phyloP scores from a whole-genome alignment of 441 rosid genomes.

The Melianthus villosus region DNA sequence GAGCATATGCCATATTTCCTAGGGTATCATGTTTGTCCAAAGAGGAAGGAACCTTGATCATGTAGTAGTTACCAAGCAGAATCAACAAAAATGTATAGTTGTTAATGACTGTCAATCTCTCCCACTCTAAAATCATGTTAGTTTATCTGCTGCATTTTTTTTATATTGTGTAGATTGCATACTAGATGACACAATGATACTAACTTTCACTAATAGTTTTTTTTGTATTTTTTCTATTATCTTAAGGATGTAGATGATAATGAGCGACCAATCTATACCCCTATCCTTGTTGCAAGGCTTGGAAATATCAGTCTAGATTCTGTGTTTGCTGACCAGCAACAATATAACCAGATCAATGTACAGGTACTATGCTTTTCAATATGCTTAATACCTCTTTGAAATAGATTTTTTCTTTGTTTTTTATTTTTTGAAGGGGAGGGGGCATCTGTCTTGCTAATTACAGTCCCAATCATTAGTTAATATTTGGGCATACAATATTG shows the following conservation, averaged over 20 bases:
- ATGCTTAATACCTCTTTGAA: conserved; percentile 9
- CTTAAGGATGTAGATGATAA: conserved; percentile 42
- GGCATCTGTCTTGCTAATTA: too few relatives aligned
- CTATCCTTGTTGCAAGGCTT: conserved; percentile 50
- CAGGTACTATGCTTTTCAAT: conserved; percentile 35
- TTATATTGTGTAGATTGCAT: background rate
- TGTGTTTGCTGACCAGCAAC: conserved; percentile 46
- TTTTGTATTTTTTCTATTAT: conserved; percentile 11
- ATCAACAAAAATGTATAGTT: too few relatives aligned
- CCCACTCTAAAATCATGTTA: conserved; percentile 1
- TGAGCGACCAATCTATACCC: conserved; percentile 27
- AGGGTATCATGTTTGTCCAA: too few relatives aligned
- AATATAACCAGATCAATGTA: conserved; percentile 53
- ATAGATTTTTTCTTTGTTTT: too few relatives aligned
- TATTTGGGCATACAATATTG: background rate
- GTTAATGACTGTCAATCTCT: too few relatives aligned
- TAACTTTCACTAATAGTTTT: conserved; percentile 7
- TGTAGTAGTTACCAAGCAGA: too few relatives aligned
- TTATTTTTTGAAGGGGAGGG: too few relatives aligned
- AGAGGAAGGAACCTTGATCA: too few relatives aligned
- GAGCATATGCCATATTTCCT: background rate
- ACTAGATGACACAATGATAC: background rate
- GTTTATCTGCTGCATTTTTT: conserved; percentile 4
- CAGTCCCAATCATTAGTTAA: too few relatives aligned
- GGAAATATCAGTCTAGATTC: conserved; percentile 48